phyloP scores from a whole-genome alignment of 1,139 yeast species.

The Debaryomycetaceae sp. region DNA sequence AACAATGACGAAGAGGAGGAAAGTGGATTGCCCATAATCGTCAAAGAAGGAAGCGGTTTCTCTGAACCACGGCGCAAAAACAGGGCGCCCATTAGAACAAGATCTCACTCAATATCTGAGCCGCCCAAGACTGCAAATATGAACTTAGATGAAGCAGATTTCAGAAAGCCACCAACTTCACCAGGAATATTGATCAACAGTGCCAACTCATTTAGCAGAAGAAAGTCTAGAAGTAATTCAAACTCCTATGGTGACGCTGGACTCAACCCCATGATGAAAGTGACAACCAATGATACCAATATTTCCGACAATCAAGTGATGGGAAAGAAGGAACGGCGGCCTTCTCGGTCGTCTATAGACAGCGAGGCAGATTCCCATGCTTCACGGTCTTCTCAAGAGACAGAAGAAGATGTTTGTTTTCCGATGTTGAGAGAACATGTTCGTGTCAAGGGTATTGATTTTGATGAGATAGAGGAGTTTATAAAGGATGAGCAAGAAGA shows the following conservation, averaged over 20 bases:
- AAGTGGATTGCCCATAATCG: conserved; percentile 5
- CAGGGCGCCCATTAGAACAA: conserved; percentile 16
- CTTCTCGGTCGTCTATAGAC: conserved; percentile 43
- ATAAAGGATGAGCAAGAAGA: conserved; percentile 50
- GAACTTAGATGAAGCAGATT: conserved; percentile 15
- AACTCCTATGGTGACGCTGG: conserved; percentile 20
- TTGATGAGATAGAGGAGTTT: conserved; percentile 75
- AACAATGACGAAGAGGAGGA: conserved; percentile 26
- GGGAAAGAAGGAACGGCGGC: conserved; percentile 23
- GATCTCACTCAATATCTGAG: conserved; percentile 32
- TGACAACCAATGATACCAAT: conserved; percentile 33
- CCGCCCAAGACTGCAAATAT: conserved; percentile 26
- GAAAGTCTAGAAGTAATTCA: conserved; percentile 15
- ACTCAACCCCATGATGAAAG: conserved; percentile 27
- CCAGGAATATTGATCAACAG: conserved; percentile 10
- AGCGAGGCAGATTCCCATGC: conserved; percentile 70
- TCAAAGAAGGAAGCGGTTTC: conserved; percentile 9
- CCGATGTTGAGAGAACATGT: conserved; percentile 80
- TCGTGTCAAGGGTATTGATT: conserved; percentile 70
- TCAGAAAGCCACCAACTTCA: conserved; percentile 1
- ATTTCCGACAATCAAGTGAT: conserved; percentile 11
- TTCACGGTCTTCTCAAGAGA: conserved; percentile 72
- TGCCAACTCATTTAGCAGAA: conserved; percentile 8
- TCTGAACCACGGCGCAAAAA: conserved; percentile 13
- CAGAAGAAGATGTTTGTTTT: conserved; percentile 97